Evolutionary conservation across 257 asterid genomes (phyloP).

Genomic region (Cordia subcordata): DNA sequence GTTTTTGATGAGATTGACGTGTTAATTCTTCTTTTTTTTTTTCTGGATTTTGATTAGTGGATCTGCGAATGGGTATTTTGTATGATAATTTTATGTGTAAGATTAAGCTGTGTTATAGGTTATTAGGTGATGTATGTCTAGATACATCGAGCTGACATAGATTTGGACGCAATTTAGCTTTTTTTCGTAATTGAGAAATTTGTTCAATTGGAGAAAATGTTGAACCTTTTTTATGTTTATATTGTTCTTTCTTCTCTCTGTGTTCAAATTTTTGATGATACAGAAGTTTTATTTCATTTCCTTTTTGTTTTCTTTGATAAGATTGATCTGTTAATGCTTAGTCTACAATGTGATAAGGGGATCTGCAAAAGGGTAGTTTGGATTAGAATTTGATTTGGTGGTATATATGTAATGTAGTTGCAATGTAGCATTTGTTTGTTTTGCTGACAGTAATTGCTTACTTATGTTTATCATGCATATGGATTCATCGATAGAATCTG

Average conservation of each 20-base stretch:
- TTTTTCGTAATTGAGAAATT: not conserved
- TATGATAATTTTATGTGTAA: not conserved
- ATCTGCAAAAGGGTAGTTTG: too few relatives aligned
- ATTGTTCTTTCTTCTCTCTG: too few relatives aligned
- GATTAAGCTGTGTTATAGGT: not conserved
- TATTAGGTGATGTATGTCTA: not conserved
- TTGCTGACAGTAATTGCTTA: too few relatives aligned
- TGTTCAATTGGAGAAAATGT: not conserved
- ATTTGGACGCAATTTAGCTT: not conserved
- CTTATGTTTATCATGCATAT: too few relatives aligned
- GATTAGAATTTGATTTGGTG: too few relatives aligned
- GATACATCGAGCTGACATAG: too few relatives aligned
- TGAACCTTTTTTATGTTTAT: too few relatives aligned
- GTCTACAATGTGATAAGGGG: not conserved
- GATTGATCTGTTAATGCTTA: not conserved
- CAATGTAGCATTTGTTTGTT: not conserved
- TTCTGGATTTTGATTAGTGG: constrained; percentile 6
- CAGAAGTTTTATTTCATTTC: too few relatives aligned
- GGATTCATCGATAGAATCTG: too few relatives aligned
- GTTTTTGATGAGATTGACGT: not conserved
- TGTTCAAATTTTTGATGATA: too few relatives aligned
- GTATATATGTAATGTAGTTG: not conserved
- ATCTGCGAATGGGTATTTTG: constrained; percentile 12
- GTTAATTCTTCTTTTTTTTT: not conserved
- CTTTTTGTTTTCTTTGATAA: too few relatives aligned